Conservation (phyloP, 208 protist species). For the Herpetomonas tarakana region DNA sequence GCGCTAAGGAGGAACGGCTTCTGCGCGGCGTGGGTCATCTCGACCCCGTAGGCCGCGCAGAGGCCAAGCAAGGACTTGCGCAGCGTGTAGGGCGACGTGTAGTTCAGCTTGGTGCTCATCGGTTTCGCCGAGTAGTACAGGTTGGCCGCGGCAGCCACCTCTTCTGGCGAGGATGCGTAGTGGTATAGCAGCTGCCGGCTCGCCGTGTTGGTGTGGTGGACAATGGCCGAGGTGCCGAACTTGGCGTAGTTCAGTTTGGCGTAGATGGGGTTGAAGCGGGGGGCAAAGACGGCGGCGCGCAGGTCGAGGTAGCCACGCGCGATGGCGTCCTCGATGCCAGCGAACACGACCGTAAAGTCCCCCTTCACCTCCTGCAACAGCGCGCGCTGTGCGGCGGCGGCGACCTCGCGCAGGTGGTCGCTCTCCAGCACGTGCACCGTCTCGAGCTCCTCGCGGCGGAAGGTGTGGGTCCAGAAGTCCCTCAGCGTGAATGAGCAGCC, state of each 20-base stretch:
- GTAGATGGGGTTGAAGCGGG: slow-evolving; percentile 65
- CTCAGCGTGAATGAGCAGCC: slow-evolving; percentile 52
- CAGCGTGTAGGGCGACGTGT: slow-evolving; percentile 77
- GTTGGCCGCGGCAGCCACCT: slow-evolving; percentile 66
- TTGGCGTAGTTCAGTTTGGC: slow-evolving; percentile 81
- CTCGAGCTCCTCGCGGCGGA: slow-evolving; percentile 74
- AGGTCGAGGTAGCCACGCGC: slow-evolving; percentile 55
- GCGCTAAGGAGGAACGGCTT: slow-evolving; percentile 57
- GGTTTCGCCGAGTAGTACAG: slow-evolving; percentile 87
- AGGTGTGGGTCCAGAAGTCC: slow-evolving; percentile 76
- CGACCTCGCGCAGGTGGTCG: slow-evolving; percentile 39
- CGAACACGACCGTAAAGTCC: slow-evolving; percentile 22
- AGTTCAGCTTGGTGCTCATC: slow-evolving; percentile 66
- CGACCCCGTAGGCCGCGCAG: slow-evolving; percentile 62
- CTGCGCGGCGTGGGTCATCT: slow-evolving; percentile 61
- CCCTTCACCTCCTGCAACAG: slow-evolving; percentile 43
- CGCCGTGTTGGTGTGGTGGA: slow-evolving; percentile 76
- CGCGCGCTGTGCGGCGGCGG: slow-evolving; percentile 44
- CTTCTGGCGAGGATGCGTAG: slow-evolving; percentile 53
- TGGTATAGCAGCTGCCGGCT: slow-evolving; percentile 71
- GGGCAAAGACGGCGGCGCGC: slow-evolving; percentile 46
- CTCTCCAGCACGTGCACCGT: slow-evolving; percentile 71
- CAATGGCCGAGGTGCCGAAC: slow-evolving; percentile 65
- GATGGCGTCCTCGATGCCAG: slow-evolving; percentile 48
- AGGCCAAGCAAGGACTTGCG: slow-evolving; percentile 59